Conservation (phyloP, 1,284 basidiomycete genomes). For the Ustilago esculenta region DNA sequence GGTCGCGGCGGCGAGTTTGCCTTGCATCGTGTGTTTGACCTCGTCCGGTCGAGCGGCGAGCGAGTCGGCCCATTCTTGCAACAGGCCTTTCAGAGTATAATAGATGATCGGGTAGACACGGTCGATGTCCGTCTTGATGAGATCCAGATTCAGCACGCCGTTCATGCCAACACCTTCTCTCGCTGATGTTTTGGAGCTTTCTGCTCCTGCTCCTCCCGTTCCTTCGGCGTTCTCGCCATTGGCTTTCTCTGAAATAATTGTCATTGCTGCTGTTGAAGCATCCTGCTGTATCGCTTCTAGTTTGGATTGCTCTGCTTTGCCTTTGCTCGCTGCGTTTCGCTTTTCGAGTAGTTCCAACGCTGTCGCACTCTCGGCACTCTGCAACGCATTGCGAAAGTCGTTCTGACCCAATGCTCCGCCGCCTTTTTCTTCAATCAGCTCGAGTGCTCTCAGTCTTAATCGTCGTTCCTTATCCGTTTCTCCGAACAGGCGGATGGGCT, state of each 20-base stretch:
- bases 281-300: slow-evolving; percentile 16
- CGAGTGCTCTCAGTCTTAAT: slow-evolving; percentile 86
- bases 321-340: slow-evolving; percentile 41
- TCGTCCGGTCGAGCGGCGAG: slow-evolving; percentile 84
- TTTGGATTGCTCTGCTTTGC: slow-evolving; percentile 44
- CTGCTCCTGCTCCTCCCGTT: not conserved
- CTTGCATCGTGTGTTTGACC: slow-evolving; percentile 85
- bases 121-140: slow-evolving; percentile 92
- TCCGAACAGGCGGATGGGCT: slow-evolving; percentile 93
- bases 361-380: slow-evolving; percentile 76
- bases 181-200: not conserved
- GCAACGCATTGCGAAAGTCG: slow-evolving; percentile 91
- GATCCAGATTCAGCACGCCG: slow-evolving; percentile 70
- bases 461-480: slow-evolving; percentile 93
- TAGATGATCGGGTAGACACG: slow-evolving; percentile 97
- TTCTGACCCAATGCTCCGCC: slow-evolving; percentile 68
- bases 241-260: not conserved
- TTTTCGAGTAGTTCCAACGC: slow-evolving; percentile 75
- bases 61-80: slow-evolving; percentile 95
- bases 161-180: slow-evolving; percentile 64
- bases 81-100: slow-evolving; percentile 85
- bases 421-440: slow-evolving; percentile 77
- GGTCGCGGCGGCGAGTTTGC: slow-evolving; percentile 91
- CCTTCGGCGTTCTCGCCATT: not conserved
- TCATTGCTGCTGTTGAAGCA: not conserved